phyloP scores from a whole-genome alignment of 1,284 basidiomycete genomes.

The Athelia psychrophila region DNA sequence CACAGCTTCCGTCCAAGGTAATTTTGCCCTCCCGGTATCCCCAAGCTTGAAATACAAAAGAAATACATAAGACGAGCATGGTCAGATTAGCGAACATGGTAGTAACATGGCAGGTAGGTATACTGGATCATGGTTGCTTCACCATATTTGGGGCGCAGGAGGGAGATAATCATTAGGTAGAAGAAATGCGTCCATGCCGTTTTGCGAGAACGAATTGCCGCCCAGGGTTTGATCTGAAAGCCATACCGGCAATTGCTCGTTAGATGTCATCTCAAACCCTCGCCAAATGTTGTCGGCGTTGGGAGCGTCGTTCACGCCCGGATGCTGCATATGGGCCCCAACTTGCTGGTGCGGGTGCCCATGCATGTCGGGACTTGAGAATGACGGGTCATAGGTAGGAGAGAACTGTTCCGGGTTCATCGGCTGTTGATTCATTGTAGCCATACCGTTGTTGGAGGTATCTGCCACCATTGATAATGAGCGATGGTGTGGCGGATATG shows the following conservation, averaged over 20 bases:
- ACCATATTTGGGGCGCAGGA: slow-evolving; percentile 72
- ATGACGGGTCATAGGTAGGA: slow-evolving; percentile 35
- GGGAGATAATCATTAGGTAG: slow-evolving; percentile 72
- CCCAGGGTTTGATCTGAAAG: slow-evolving; percentile 78
- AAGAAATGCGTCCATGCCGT: slow-evolving; percentile 81
- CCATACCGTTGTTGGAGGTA: slow-evolving; percentile 11
- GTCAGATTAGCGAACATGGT: no score
- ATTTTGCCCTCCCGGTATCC: no score
- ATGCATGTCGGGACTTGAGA: slow-evolving; percentile 37
- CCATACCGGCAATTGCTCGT: slow-evolving; percentile 78
- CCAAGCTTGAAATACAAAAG: no score
- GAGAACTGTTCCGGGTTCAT: slow-evolving; percentile 27
- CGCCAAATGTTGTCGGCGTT: slow-evolving; percentile 76
- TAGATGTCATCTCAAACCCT: slow-evolving; percentile 65
- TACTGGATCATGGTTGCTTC: background rate
- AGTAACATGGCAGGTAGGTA: background rate
- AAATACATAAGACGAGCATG: no score
- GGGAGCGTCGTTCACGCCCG: slow-evolving; percentile 30
- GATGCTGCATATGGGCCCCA: slow-evolving; percentile 25
- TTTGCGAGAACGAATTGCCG: slow-evolving; percentile 68
- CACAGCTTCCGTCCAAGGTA: no score
- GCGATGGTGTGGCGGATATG: slow-evolving; percentile 26
- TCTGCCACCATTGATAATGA: slow-evolving; percentile 35
- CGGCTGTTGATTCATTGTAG: slow-evolving; percentile 17
- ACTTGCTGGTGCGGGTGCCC: slow-evolving; percentile 11